Evolutionary conservation across 352 stramenopile genomes (phyloP).

Genomic region (Thalassiosira hispida): DNA sequence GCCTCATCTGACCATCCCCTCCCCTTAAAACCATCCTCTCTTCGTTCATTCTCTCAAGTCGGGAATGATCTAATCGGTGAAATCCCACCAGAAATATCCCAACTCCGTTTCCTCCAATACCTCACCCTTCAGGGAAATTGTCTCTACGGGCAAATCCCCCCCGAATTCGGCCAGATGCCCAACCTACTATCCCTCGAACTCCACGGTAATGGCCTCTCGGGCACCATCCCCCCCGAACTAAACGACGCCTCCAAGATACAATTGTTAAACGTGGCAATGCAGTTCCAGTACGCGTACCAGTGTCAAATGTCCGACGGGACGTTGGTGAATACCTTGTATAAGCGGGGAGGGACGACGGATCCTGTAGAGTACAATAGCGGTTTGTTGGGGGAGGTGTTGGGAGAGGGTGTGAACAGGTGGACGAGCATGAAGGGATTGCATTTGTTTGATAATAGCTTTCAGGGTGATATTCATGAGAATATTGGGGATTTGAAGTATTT

Average conservation of each 20-base stretch:
- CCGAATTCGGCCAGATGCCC: conserved; percentile 49
- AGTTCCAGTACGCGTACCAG: conserved; percentile 11
- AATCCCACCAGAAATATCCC: conserved; percentile 59
- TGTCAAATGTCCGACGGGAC: conserved; percentile 19
- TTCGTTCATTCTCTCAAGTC: conserved; percentile 23
- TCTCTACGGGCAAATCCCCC: conserved; percentile 57
- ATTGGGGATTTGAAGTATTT: conserved; percentile 44
- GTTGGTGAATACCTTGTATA: conserved; percentile 17
- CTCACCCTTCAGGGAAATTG: conserved; percentile 51
- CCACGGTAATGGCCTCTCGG: conserved; percentile 53
- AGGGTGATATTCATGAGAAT: conserved; percentile 9
- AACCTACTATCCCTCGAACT: conserved; percentile 64
- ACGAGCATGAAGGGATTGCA: conserved; percentile 28
- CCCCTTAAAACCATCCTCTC: background rate
- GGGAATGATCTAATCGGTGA: conserved; percentile 60
- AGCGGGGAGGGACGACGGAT: conserved; percentile 3
- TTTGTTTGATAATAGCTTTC: conserved; percentile 29
- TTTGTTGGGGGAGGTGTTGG: conserved; percentile 21
- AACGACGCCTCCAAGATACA: conserved; percentile 38
- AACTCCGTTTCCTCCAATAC: conserved; percentile 61
- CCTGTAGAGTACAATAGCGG: conserved; percentile 14
- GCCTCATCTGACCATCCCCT: too few species aligned
- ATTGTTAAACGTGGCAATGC: conserved; percentile 35
- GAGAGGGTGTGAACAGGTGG: conserved; percentile 16
- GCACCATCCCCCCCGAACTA: conserved; percentile 28